Base-by-base conservation (phyloP, 176 grass and related monocot species). In the Bothriochloa decipiens region DNA sequence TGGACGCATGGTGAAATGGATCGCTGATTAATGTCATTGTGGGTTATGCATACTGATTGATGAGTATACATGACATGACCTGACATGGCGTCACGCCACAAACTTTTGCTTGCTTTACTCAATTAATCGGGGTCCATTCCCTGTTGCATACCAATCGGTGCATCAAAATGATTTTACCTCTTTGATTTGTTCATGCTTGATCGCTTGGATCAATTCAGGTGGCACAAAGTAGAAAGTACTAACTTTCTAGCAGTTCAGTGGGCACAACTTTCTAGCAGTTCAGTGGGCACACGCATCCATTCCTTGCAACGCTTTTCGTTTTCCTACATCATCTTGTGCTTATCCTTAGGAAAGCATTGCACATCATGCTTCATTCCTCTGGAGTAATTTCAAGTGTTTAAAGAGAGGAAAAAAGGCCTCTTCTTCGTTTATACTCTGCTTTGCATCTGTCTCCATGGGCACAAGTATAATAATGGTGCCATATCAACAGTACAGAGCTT, bases 401-500 rank as follows among this genome's bases (percentile, higher is more conserved):
- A 39, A 37, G 8, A 22, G 3, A 5, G 6, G 0, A 12, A 9
- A n/a, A 39, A 1, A 7, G 3, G 29, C 29, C 1, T 72, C 26
- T 47, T 46, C 3, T 72, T 29, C 8, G 26, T 73, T 73, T 26
- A 73, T 73, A 29, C 4, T 49, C 5, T 16, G 41, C 16, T n/a
- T 80, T 67, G 9, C 75, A 13, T 64, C 25, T 40, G n/a, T 80
- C 75, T 18, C 27, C 45, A 62, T 87, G 89, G 11, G 10, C 87
- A 98, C 89, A 93, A 88, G 79, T 98, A 92, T 27, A 94, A 80
- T 81, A 83, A 62, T 62, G 86, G n/a, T 65, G 89, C 37, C 89
- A 89, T 72, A 94, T 98, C 74, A 95, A 76, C 80, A 78, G 64
- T 70, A 89, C 70, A 23, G 87, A 90, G 81, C 70, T 93, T 14